Conservation (phyloP, 164 flowering plant species). For the Vitis vinifera region ASM3070453v1 NC_081822.1:13326501-13327000, state of each 20-base stretch:
- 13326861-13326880: background rate
- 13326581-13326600: background rate
- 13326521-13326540: background rate
- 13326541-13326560: background rate
- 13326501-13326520: background rate
- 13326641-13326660: background rate
- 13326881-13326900: background rate
- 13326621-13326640: background rate
- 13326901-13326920: background rate
- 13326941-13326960: constrained; percentile 15
- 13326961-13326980: constrained; percentile 11
- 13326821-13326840: constrained; percentile 18
- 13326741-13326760: background rate
- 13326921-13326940: constrained; percentile 2
- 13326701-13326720: too few relatives aligned
- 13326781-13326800: background rate
- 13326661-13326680: background rate
- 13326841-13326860: constrained; percentile 6
- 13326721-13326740: constrained; percentile 9
- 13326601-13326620: background rate
- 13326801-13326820: background rate
- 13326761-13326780: background rate
- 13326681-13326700: too few relatives aligned
- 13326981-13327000: constrained; percentile 6
- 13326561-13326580: background rate